These are phyloP conservation scores for Laguncularia racemosa DNA, from an alignment of 345 rosid genomes.

Conservation along the genomic window DNA sequence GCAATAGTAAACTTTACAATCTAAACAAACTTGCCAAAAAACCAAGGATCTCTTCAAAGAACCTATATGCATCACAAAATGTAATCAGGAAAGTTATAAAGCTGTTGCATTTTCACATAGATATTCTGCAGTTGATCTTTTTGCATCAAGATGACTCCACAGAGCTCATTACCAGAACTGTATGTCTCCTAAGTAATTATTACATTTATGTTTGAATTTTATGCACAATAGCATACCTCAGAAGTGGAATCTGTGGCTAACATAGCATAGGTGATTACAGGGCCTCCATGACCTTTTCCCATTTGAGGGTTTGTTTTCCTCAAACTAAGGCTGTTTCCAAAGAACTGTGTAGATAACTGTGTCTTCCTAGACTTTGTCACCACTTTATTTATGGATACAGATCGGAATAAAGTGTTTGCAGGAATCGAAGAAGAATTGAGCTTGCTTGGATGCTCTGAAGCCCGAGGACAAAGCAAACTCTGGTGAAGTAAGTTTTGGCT, in stretches of 20 bases:
- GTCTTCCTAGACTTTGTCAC: slow-evolving; percentile 25
- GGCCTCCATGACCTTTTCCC: slow-evolving; percentile 26
- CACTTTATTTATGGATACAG: slow-evolving; percentile 28
- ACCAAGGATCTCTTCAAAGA: no score
- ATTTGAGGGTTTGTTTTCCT: slow-evolving; percentile 22
- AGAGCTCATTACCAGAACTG: no score
- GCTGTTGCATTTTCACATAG: no score
- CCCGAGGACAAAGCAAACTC: slow-evolving; percentile 51
- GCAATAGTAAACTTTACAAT: no score
- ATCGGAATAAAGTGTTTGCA: slow-evolving; percentile 32
- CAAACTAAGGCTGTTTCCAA: slow-evolving; percentile 33
- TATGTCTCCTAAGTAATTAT: no score
- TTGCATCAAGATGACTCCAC: no score
- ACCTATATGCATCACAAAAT: no score
- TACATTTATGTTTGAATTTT: no score
- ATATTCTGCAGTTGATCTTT: no score
- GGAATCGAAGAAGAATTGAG: slow-evolving; percentile 40
- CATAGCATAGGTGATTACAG: slow-evolving; percentile 49
- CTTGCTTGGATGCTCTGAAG: slow-evolving; percentile 54
- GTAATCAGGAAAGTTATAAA: no score
- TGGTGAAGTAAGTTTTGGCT: slow-evolving; percentile 47
- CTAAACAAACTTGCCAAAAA: no score
- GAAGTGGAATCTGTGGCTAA: slow-evolving; percentile 66
- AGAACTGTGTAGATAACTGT: slow-evolving; percentile 29
- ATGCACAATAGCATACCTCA: slow-evolving; percentile 29